These are phyloP conservation scores for Cladophialophora immunda DNA, from an alignment of 2,329 filamentous ascomycete genomes.

Conservation along the genomic window DNA sequence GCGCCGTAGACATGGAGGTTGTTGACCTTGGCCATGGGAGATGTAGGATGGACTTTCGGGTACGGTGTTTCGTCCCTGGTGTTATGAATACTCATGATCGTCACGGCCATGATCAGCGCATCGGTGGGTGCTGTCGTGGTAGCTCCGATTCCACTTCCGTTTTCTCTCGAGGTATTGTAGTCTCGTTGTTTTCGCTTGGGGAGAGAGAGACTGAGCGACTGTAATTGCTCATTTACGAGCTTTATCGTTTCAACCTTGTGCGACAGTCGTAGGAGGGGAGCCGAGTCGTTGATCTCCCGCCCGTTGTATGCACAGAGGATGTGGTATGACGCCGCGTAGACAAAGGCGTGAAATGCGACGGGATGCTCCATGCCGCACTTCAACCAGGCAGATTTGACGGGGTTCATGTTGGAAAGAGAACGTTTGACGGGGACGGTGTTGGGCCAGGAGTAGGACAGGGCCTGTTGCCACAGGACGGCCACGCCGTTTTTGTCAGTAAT, in stretches of 20 bases:
- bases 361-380: constrained; percentile 33
- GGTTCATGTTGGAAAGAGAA: constrained; percentile 19
- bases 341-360: constrained; percentile 35
- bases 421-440: constrained; percentile 26
- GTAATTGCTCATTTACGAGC: constrained; percentile 32
- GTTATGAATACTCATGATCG: constrained; percentile 31
- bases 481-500: not conserved
- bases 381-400: constrained; percentile 35
- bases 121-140: constrained; percentile 18
- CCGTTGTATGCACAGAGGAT: constrained; percentile 27
- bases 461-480: constrained; percentile 8
- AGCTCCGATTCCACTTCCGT: not conserved
- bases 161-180: not conserved
- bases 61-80: constrained; percentile 19
- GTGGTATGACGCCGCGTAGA: constrained; percentile 34
- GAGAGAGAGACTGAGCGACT: constrained; percentile 11
- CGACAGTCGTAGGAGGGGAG: constrained; percentile 25
- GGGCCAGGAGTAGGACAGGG: constrained; percentile 32
- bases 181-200: not conserved
- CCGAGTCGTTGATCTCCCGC: constrained; percentile 27
- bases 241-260: constrained; percentile 34
- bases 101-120: constrained; percentile 33
- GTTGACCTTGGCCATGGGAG: constrained; percentile 30
- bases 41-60: constrained; percentile 26
- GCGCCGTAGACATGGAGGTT: constrained; percentile 33